Conservation (phyloP, 306 rosid genomes). For the Pyrus bretschneideri region DNA sequence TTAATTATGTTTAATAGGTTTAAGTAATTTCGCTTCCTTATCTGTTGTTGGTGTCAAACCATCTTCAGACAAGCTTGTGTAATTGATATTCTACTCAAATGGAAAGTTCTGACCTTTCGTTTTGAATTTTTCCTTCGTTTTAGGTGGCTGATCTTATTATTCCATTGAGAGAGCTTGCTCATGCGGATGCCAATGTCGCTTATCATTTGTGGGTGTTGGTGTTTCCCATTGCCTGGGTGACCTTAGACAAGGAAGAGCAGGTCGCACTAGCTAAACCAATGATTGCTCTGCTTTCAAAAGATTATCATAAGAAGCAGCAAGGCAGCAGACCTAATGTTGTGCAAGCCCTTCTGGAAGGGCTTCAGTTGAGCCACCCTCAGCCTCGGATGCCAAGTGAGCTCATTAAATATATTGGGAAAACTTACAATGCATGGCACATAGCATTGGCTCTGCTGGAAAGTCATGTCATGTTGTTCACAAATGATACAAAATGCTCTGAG, state of each 20-base stretch:
- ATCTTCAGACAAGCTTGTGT: conserved; percentile 1
- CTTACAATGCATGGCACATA: conserved; percentile 98
- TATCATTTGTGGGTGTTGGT: conserved; percentile 99
- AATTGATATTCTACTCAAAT: neutral
- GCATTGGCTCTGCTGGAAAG: conserved; percentile 93
- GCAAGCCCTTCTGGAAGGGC: conserved; percentile 98
- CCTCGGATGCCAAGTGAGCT: conserved; percentile 99
- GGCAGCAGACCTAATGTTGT: conserved; percentile 93
- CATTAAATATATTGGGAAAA: conserved; percentile 92
- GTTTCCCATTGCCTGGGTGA: conserved; percentile 98
- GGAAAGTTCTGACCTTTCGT: neutral
- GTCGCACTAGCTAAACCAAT: conserved; percentile 90
- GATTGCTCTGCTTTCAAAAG: conserved; percentile 89
- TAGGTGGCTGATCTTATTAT: conserved; percentile 88
- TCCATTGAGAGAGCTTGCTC: conserved; percentile 95
- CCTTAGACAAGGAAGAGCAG: conserved; percentile 92
- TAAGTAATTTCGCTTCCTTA: conserved; percentile 2
- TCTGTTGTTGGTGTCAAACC: conserved; percentile 5
- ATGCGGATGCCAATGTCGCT: conserved; percentile 94
- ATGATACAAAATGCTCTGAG: conserved; percentile 87
- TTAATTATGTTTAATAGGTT: conserved; percentile 1
- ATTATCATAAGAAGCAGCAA: conserved; percentile 93
- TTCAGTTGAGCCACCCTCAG: conserved; percentile 98
- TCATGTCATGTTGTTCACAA: conserved; percentile 82
- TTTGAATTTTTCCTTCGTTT: neutral